Conservation (phyloP, 345 rosid genomes). For the Euphorbia pulcherrima region DNA sequence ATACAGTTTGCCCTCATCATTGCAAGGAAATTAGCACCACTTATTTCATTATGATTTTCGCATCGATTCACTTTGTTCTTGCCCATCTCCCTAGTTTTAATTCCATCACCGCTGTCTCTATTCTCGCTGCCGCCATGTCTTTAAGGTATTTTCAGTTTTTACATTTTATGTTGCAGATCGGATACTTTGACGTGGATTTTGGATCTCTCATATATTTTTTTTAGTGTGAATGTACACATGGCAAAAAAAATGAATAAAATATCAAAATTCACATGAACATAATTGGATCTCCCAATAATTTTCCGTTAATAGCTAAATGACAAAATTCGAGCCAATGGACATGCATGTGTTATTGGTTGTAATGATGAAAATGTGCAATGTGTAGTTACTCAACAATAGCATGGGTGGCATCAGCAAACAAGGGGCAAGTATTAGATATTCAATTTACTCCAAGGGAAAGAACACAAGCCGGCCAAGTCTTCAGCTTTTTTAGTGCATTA, state of each 20-base stretch:
- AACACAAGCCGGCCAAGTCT: slow-evolving; percentile 34
- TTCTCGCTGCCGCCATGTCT: slow-evolving; percentile 67
- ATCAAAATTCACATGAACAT: too few relatives aligned
- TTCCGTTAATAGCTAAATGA: too few relatives aligned
- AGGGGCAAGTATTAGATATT: slow-evolving; percentile 40
- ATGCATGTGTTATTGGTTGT: too few relatives aligned
- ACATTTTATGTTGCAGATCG: too few relatives aligned
- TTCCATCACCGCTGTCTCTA: slow-evolving; percentile 52
- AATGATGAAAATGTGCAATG: too few relatives aligned
- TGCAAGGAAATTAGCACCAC: slow-evolving; percentile 48
- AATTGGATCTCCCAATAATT: too few relatives aligned
- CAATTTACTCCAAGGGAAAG: slow-evolving; percentile 32
- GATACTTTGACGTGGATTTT: too few relatives aligned
- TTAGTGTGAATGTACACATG: too few relatives aligned
- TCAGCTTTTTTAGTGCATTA: slow-evolving; percentile 44
- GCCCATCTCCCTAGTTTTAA: slow-evolving; percentile 67
- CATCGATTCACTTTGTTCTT: slow-evolving; percentile 47
- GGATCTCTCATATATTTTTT: too few relatives aligned
- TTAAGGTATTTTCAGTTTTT: slow-evolving; percentile 31
- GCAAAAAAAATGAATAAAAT: too few relatives aligned
- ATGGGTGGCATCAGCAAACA: slow-evolving; percentile 47
- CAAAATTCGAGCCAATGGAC: too few relatives aligned
- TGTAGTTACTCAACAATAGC: slow-evolving; percentile 58
- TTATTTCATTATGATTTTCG: slow-evolving; percentile 60
- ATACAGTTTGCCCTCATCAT: slow-evolving; percentile 27